Evolutionary conservation across 2,329 filamentous ascomycete genomes (phyloP), one percentile per base, ranked within the genome.

Genomic region (Metarhizium sp.): DNA sequence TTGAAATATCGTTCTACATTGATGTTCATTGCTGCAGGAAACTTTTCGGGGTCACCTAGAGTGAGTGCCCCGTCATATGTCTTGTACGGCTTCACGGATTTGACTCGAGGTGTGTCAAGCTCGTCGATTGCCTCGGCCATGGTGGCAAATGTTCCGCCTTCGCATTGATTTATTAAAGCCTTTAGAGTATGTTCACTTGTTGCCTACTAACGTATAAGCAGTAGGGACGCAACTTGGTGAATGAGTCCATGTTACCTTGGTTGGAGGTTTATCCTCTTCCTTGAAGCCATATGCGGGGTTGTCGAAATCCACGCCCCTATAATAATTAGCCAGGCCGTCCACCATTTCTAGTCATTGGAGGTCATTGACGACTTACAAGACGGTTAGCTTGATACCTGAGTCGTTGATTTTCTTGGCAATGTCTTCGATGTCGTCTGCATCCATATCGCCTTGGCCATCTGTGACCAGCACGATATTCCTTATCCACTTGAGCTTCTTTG

Each of bases 1-100:
- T 88, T 88, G 63, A 92, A 92, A 68, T 95, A 99, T 55, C 94
- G 83, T 69, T 97, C 91, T 1, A 99, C 86, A 55, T 89, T 85
- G 64, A 99, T 95, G 25, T 79, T 81, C 64, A 96, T 73, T 1
- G 91, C 88, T 16, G 85, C 83, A 3, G 87, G 81, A 62, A 89
- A 91, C 18, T 81, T 79, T n/a, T 79, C 73, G 0, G 85, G 80
- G 61, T 96, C 82, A 4, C 94, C 94, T 2, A 99, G 79, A 0
- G 84, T 90, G 32, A 99, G 78, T 2, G 79, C 73, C 1, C 92
- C 92, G 62, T 87, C 90, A 67, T 88, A 99, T 1, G 84, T 85
- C 56, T 87, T 85, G 63, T 89, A 86, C 1, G 90, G 87, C 59
- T 82, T 85, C n/a, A 84, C 80, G 6, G 77, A 69, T 69, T 96